Evolutionary conservation across 78 protist genomes (phyloP).

Genomic region (Pigoraptor vietnamica): DNA sequence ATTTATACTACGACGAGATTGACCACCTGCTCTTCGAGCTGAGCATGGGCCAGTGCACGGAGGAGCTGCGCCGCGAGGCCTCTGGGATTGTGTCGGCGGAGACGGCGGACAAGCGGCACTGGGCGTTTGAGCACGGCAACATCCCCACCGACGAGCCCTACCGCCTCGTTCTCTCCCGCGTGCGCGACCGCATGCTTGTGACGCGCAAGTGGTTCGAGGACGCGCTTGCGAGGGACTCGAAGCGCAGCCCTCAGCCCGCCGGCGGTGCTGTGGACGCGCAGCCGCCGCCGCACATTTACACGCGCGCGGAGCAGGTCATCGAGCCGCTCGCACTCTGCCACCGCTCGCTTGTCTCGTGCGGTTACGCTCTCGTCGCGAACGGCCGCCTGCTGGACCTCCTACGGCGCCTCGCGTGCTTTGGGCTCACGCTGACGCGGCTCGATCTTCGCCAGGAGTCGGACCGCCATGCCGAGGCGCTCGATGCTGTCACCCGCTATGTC

Average conservation of each 20-base stretch:
- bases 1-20: constrained; percentile 37
- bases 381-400: constrained; percentile 60
- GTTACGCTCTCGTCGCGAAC: constrained; percentile 46
- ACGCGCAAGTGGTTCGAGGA: constrained; percentile 49
- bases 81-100: constrained; percentile 1
- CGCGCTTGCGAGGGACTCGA: constrained; percentile 22
- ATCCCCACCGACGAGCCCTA: constrained; percentile 59
- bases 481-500: constrained; percentile 45
- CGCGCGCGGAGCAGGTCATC: constrained; percentile 26
- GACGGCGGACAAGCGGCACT: constrained; percentile 26
- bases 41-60: constrained; percentile 30
- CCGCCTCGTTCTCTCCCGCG: constrained; percentile 37
- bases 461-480: constrained; percentile 51
- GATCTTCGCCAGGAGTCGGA: constrained; percentile 66
- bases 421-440: constrained; percentile 33
- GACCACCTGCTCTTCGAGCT: constrained; percentile 60
- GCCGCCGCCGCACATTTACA: neutral
- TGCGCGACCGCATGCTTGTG: constrained; percentile 49
- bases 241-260: neutral
- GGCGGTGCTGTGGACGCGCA: neutral
- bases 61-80: constrained; percentile 15
- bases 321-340: constrained; percentile 38
- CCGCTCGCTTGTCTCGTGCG: constrained; percentile 44
- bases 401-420: constrained; percentile 57
- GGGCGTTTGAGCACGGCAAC: constrained; percentile 47